These are phyloP conservation scores for Pyrenula massariospora DNA, from an alignment of 495 filamentous ascomycete genomes.

Conservation along the genomic window DNA sequence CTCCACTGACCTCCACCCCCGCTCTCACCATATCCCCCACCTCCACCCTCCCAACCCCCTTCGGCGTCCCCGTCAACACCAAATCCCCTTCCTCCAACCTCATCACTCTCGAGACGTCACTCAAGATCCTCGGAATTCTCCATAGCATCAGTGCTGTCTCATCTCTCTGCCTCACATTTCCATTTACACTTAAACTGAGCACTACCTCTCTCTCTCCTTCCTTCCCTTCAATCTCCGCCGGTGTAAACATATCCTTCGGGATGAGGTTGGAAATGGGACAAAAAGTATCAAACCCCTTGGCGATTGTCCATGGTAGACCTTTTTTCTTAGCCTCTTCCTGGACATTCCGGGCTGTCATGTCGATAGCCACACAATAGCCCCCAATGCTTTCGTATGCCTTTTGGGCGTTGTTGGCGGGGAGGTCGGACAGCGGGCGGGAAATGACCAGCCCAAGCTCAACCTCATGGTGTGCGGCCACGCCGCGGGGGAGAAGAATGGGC, in stretches of 20 bases:
- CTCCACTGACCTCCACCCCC: slow-evolving; percentile 68
- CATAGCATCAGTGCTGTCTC: slow-evolving; percentile 87
- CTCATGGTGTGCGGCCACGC: slow-evolving; percentile 84
- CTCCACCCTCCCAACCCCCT: slow-evolving; percentile 80
- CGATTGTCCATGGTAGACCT: slow-evolving; percentile 90
- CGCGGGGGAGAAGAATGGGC: slow-evolving; percentile 71
- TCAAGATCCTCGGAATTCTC: slow-evolving; percentile 71
- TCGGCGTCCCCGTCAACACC: slow-evolving; percentile 89
- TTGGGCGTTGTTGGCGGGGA: slow-evolving; percentile 1
- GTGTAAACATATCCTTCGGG: slow-evolving; percentile 70
- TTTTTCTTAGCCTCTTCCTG: slow-evolving; percentile 96
- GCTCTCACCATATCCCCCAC: slow-evolving; percentile 84
- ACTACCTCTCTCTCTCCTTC: slow-evolving; percentile 32
- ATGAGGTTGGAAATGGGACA: slow-evolving; percentile 73
- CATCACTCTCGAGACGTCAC: slow-evolving; percentile 90
- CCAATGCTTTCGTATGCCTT: slow-evolving; percentile 1
- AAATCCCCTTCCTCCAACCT: slow-evolving; percentile 85
- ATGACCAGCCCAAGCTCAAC: slow-evolving; percentile 87
- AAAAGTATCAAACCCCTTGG: slow-evolving; percentile 97
- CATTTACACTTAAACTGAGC: slow-evolving; percentile 72
- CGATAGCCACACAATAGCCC: slow-evolving; percentile 79
- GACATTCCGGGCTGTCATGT: slow-evolving; percentile 88
- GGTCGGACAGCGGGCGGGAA: slow-evolving; percentile 36
- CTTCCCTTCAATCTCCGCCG: slow-evolving; percentile 33
- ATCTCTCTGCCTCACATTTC: slow-evolving; percentile 64